phyloP scores from a whole-genome alignment of 169 alveolate species.

The Cyclospora cayetanensis region DNA sequence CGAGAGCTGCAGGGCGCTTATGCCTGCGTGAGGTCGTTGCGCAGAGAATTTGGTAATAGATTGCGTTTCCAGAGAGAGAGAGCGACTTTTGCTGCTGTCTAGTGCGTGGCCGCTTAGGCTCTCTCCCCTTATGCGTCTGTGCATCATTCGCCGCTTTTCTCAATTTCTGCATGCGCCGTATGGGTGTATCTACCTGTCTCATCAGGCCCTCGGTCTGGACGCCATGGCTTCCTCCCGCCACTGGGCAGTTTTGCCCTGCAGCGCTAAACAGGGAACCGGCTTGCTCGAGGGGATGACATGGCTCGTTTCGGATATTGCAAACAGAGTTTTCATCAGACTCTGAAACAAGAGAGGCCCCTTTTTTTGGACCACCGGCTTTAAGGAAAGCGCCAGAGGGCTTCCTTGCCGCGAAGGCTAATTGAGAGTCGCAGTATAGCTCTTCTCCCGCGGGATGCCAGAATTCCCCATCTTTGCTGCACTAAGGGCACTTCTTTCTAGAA shows the following conservation, averaged over 20 bases:
- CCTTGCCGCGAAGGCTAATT: too few relatives aligned
- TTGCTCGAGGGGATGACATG: slow-evolving; percentile 94
- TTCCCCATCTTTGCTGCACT: too few relatives aligned
- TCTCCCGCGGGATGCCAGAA: too few relatives aligned
- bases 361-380: not conserved
- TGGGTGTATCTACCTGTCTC: not conserved
- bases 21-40: too few relatives aligned
- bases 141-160: not conserved
- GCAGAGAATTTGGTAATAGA: too few relatives aligned
- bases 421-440: too few relatives aligned
- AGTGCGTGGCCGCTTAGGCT: too few relatives aligned
- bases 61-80: too few relatives aligned
- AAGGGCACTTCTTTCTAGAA: too few relatives aligned
- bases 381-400: too few relatives aligned
- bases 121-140: not conserved
- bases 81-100: too few relatives aligned
- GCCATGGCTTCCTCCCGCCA: slow-evolving; percentile 84
- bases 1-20: too few relatives aligned
- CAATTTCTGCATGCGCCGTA: not conserved
- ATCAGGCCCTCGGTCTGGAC: slow-evolving; percentile 61
- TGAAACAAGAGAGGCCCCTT: not conserved
- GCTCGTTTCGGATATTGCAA: slow-evolving; percentile 94
- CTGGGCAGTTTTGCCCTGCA: slow-evolving; percentile 95
- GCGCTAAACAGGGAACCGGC: slow-evolving; percentile 95
- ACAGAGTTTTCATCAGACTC: slow-evolving; percentile 83